phyloP scores from a whole-genome alignment of 2,329 filamentous ascomycete species.

The Epichloe uncinata region DNA sequence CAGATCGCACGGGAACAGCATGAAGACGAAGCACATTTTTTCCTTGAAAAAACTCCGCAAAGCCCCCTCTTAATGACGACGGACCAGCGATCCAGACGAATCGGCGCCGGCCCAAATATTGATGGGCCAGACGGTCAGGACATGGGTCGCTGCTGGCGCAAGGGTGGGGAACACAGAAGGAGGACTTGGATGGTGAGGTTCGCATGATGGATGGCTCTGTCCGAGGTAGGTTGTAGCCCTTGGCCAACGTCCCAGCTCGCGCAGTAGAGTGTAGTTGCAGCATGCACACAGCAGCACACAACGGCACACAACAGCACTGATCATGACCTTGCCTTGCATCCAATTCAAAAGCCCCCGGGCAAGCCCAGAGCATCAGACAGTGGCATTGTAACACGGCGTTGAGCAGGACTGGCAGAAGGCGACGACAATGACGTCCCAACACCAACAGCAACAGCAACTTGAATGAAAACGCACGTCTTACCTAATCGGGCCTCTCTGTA shows the following conservation, averaged over 20 bases:
- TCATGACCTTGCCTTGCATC: not conserved
- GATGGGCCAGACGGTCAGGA: not conserved
- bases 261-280: not conserved
- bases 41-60: no score
- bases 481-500: not conserved
- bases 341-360: not conserved
- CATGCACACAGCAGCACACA: conserved; percentile 1
- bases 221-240: not conserved
- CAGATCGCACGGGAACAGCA: not conserved
- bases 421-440: not conserved
- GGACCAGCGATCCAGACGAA: conserved; percentile 3
- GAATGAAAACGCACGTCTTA: not conserved
- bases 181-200: not conserved
- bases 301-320: not conserved
- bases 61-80: no score
- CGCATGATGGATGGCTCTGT: not conserved
- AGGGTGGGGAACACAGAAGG: conserved; percentile 1
- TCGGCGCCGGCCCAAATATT: conserved; percentile 2
- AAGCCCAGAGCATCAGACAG: not conserved
- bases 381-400: not conserved
- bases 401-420: not conserved
- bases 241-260: conserved; percentile 1
- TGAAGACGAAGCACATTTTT: not conserved
- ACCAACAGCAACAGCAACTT: not conserved
- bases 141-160: not conserved